phyloP scores from a whole-genome alignment of 257 asterid species.

The Verbascum thapsus region DNA sequence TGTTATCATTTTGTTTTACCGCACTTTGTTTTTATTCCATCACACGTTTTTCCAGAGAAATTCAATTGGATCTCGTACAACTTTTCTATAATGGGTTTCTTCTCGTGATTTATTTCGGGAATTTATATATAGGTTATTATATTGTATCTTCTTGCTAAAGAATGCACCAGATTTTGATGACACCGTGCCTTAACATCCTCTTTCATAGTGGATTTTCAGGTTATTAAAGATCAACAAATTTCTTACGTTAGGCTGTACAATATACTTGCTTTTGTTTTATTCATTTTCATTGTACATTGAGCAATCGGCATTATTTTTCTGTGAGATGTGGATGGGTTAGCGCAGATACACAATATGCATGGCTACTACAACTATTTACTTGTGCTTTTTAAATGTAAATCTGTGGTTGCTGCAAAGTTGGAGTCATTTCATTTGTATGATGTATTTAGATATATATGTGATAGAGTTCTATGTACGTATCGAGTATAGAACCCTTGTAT shows the following conservation, averaged over 20 bases:
- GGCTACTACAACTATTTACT: not conserved
- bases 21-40: not conserved
- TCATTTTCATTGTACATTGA: not conserved
- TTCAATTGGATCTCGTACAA: not conserved
- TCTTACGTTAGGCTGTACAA: not conserved
- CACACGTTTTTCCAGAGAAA: not conserved
- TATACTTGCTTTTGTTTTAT: not conserved
- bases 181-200: constrained; percentile 10
- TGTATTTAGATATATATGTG: not conserved
- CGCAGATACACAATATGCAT: constrained; percentile 20
- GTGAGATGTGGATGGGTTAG: not conserved
- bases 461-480: too few species aligned
- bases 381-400: not conserved
- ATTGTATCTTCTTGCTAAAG: not conserved
- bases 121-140: not conserved
- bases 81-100: constrained; percentile 1
- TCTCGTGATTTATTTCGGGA: not conserved
- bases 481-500: too few species aligned
- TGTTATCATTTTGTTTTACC: not conserved
- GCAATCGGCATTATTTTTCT: not conserved
- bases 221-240: not conserved
- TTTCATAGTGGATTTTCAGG: not conserved
- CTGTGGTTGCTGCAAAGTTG: constrained; percentile 11
- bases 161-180: not conserved
- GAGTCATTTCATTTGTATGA: constrained; percentile 27